Conservation (phyloP, 1,284 basidiomycete genomes). For the Omphalotus olearius region DNA sequence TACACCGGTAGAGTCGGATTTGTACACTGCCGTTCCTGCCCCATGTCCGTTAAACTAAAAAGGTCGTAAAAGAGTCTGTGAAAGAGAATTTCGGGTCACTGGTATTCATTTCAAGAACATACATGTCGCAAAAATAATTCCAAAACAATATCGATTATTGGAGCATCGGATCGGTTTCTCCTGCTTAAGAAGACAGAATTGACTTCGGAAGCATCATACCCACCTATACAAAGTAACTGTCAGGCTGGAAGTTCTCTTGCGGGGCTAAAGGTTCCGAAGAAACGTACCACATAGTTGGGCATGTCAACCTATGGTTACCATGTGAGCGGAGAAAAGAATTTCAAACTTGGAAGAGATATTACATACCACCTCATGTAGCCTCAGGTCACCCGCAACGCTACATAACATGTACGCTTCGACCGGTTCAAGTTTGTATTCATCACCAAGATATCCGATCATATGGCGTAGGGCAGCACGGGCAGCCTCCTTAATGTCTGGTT, state of each 20-base stretch:
- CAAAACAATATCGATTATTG: too few species aligned
- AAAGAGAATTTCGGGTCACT: background rate
- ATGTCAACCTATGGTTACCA: conserved; percentile 47
- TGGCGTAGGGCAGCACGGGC: conserved; percentile 49
- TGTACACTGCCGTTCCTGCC: too few species aligned
- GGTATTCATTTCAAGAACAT: background rate
- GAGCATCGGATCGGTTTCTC: background rate
- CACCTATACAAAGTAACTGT: background rate
- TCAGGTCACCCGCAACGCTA: conserved; percentile 54
- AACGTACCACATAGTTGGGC: conserved; percentile 60
- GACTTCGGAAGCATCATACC: conserved; percentile 12
- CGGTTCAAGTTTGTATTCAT: conserved; percentile 35
- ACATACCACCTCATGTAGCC: conserved; percentile 60
- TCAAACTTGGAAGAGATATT: background rate
- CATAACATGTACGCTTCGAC: conserved; percentile 58
- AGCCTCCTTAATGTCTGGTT: conserved; percentile 49
- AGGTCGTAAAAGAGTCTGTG: too few species aligned
- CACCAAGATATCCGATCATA: conserved; percentile 50
- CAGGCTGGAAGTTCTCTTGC: background rate
- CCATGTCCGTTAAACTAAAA: too few species aligned
- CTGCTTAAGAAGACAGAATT: conserved; percentile 1
- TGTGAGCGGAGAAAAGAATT: background rate
- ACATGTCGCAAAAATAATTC: too few species aligned
- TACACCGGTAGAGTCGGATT: too few species aligned
- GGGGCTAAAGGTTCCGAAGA: background rate